Base-by-base conservation (phyloP, 1,284 basidiomycete species). In the Heterobasidion occidentale region DNA sequence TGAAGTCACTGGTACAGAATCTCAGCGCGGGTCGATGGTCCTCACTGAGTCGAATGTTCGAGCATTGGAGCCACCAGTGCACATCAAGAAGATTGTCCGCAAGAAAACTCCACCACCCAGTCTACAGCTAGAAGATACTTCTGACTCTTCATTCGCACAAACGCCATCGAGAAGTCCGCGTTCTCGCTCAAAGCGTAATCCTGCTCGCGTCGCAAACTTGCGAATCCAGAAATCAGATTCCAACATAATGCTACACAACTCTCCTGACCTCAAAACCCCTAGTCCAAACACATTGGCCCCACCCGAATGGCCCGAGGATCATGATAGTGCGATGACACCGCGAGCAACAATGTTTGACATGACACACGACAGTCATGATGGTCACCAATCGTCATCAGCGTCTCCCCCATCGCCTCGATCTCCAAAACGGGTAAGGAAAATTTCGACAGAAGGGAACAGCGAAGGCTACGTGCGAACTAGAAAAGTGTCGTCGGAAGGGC, bases 231-330 rank as follows among this genome's bases (percentile, higher is more conserved):
- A 72, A 50, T 58, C 53, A 51, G 63, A 57, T 51, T 60, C 52
- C 54, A 53, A n/a, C 3, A 42, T 42, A 42, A 42, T 42, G 38
- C 11, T 42, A 11, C 38, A 42, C n/a, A 11, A 62, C 7, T 27
- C 62, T 63, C 46, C 66, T 70, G 54, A 70, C 62, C 27, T n/a
- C 48, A 57, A 45, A 44, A 51, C 45, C 38, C 64, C 74, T 14
- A 77, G 73, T 59, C 74, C 77, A 3, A 74, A 72, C 53, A 73
- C 70, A 12, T 67, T 84, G 34, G 72, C 69, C 12, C 62, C 60
- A 7, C 78, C 81, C 0, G 80, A 83, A 47, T 79, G 76, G 73
- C 73, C 77, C 42, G 76, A 77, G n/a, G 82, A 82, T 9, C 68
- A 70, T 36, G 83, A 86, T 33, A 50, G 66, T 48, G 62, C 72